These are phyloP conservation scores for cucumber (Cucumis sativus) DNA, from an alignment of 306 rosid genomes.

Conservation along the genomic window DNA sequence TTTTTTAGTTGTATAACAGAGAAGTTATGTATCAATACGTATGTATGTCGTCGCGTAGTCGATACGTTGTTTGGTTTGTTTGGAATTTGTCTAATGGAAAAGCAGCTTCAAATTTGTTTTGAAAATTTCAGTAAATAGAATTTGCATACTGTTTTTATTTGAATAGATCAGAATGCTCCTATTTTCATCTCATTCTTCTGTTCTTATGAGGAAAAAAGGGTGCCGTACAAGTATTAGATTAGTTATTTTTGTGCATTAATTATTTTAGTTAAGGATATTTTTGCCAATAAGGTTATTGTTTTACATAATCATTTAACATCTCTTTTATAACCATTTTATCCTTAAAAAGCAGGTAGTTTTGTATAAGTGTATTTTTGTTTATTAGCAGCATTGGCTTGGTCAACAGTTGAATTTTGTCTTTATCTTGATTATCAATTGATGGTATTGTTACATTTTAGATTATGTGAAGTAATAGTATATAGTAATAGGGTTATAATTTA, in stretches of 20 bases:
- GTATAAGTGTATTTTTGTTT: neutral
- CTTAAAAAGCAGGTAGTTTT: constrained; percentile 1
- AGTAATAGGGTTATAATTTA: neutral
- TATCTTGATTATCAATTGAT: neutral
- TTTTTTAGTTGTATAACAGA: neutral
- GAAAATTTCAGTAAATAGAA: neutral
- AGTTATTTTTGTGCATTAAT: neutral
- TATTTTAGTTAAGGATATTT: neutral
- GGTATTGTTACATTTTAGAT: no score
- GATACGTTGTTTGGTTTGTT: neutral
- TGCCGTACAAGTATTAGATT: neutral
- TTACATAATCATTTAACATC: neutral
- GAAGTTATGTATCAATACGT: neutral
- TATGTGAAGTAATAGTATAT: neutral
- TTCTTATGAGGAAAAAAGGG: neutral
- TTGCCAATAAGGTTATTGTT: neutral
- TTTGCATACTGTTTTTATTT: neutral
- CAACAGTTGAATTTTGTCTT: neutral
- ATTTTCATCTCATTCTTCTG: neutral
- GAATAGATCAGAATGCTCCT: neutral
- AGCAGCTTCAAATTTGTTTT: neutral
- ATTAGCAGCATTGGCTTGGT: neutral
- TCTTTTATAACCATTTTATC: neutral
- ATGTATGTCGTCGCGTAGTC: neutral
- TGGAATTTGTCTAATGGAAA: neutral